Base-by-base conservation (phyloP, 805 yeast genomes). In the Candida broadrunensis region DNA sequence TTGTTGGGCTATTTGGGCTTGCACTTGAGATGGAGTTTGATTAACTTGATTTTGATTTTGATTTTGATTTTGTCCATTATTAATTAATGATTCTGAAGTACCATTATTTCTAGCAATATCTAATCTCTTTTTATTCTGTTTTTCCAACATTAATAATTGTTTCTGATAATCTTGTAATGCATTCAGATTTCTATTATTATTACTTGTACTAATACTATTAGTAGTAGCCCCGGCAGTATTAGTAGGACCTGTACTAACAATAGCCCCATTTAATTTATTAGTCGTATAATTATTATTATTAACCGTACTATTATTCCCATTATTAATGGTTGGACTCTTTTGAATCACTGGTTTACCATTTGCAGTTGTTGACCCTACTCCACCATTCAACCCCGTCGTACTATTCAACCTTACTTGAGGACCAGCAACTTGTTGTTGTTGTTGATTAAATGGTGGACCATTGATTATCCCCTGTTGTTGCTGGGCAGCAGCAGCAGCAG, bases 161-260 rank as follows among this genome's bases (percentile, higher is more conserved):
- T 79, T 81, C 58, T 87, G 95, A 59, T 88, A 87, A 55, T 87
- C 95, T 51, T 83, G 87, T 30, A 87, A 65, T 1, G 91, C 90
- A 52, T 73, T 74, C 42, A 65, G 69, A 49, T 67, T 67, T 34
- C 66, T 54, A 33, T 47, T 54, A 20, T 49, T 46, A 12, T 6
- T 6, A n/a, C 3, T 11, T 9, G 29, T 5, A 25, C 13, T 25
- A 4, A 33, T 18, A 29, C 35, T 16, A 20, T 19, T n/a, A 14
- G 41, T 17, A 39, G 52, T 8, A 41, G 43, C 20, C 44, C 48
- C 35, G 35, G 44, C 26, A 38, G 44, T 41, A 40, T 6, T 26
- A 7, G 23, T 30, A 19, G 37, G 4, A 36, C 32, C 11, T 16
- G 33, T 9, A 13, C 17, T 18, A 24, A 37, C 6, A 32, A 25